phyloP scores from a whole-genome alignment of 495 filamentous ascomycete species.

The Chaetomium fimeti region DNA sequence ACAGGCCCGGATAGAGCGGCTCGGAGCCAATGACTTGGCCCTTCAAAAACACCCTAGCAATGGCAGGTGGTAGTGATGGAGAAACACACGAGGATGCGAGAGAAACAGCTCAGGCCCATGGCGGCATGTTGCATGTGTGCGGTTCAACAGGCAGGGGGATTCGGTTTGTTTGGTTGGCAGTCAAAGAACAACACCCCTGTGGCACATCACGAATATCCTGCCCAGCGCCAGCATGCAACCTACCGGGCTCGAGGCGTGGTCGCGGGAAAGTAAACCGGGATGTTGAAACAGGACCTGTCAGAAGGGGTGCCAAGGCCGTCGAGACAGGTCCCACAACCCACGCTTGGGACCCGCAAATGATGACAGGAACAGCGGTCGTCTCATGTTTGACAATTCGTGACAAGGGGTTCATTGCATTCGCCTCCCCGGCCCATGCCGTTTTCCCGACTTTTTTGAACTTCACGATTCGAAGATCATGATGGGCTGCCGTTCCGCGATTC shows the following conservation, averaged over 20 bases:
- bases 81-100: neutral
- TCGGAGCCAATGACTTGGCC: constrained; percentile 11
- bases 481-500: neutral
- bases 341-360: neutral
- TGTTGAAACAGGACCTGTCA: constrained; percentile 38
- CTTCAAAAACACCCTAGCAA: neutral
- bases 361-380: constrained; percentile 4
- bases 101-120: neutral
- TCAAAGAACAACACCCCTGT: constrained; percentile 16
- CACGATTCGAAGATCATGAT: neutral
- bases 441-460: neutral
- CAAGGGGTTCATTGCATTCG: neutral
- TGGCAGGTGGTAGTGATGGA: neutral
- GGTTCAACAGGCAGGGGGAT: neutral
- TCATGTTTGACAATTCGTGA: constrained; percentile 14
- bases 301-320: constrained; percentile 33
- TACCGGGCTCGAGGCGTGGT: constrained; percentile 10
- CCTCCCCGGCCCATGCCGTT: neutral
- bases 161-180: constrained; percentile 15
- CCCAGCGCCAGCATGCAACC: constrained; percentile 14
- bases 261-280: constrained; percentile 21
- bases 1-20: neutral
- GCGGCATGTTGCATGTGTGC: neutral
- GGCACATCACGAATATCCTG: constrained; percentile 23
- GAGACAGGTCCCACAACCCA: constrained; percentile 15